phyloP scores from a whole-genome alignment of 2,329 filamentous ascomycete species.

The Calonectria pauciramosa region DNA sequence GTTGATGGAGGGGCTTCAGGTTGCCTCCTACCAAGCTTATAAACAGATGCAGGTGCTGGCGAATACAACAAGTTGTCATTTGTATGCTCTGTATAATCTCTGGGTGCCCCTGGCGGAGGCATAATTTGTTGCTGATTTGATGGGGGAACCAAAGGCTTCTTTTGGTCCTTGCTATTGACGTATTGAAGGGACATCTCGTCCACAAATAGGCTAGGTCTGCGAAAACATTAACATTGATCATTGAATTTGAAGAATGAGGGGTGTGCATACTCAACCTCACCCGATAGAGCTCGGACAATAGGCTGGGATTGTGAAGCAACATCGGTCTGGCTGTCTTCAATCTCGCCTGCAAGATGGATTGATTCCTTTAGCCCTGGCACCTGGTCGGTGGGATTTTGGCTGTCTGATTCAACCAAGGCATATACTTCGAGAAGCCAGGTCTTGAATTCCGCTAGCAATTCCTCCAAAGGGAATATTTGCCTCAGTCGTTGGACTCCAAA shows the following conservation, averaged over 20 bases:
- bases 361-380: slow-evolving; percentile 7
- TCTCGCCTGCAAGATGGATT: slow-evolving; percentile 21
- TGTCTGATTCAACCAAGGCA: slow-evolving; percentile 10
- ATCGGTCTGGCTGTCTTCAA: slow-evolving; percentile 36
- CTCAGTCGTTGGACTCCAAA: slow-evolving; percentile 30
- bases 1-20: neutral
- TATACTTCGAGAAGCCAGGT: slow-evolving; percentile 38
- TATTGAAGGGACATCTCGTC: slow-evolving; percentile 35
- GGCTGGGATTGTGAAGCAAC: slow-evolving; percentile 43
- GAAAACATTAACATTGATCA: slow-evolving; percentile 12
- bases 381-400: neutral
- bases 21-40: neutral
- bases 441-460: slow-evolving; percentile 35
- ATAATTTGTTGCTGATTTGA: slow-evolving; percentile 40
- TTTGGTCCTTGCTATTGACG: slow-evolving; percentile 27
- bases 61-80: slow-evolving; percentile 36
- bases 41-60: slow-evolving; percentile 30
- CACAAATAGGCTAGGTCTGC: slow-evolving; percentile 40
- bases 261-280: slow-evolving; percentile 34
- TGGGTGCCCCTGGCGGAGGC: slow-evolving; percentile 32
- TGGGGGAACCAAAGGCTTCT: slow-evolving; percentile 23
- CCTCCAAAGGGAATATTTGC: slow-evolving; percentile 32
- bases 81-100: slow-evolving; percentile 39
- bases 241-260: neutral
- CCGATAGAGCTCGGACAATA: slow-evolving; percentile 36